phyloP scores from a whole-genome alignment of 352 stramenopile genomes.

The Phytophthora agathidicida region DNA sequence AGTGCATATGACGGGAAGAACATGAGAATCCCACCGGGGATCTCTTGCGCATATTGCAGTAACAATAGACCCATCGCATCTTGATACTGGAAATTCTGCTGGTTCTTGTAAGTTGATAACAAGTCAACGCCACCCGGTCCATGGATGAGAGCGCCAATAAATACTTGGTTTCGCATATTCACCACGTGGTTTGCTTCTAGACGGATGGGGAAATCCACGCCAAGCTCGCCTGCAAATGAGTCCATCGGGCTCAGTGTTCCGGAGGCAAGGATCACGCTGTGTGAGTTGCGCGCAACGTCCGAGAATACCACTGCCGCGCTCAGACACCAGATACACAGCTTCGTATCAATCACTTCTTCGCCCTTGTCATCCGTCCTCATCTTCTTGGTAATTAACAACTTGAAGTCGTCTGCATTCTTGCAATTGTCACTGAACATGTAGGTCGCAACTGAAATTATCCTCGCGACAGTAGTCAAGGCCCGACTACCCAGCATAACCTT shows the following conservation, averaged over 20 bases:
- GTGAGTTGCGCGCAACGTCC: constrained; percentile 57
- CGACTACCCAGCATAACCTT: constrained; percentile 46
- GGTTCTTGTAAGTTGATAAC: constrained; percentile 76
- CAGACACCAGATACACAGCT: constrained; percentile 84
- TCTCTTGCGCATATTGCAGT: constrained; percentile 57
- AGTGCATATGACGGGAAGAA: constrained; percentile 86
- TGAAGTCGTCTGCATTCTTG: constrained; percentile 84
- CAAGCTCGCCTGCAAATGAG: constrained; percentile 83
- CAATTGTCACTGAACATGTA: constrained; percentile 74
- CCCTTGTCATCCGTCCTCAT: constrained; percentile 21
- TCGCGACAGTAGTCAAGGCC: constrained; percentile 60
- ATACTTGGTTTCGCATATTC: constrained; percentile 83
- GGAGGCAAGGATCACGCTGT: constrained; percentile 79
- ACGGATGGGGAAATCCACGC: constrained; percentile 79
- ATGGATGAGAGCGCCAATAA: constrained; percentile 69
- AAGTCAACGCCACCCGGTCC: constrained; percentile 67
- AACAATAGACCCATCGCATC: constrained; percentile 76
- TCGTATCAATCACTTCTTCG: constrained; percentile 54
- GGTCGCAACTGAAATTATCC: constrained; percentile 64
- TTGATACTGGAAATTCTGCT: constrained; percentile 81
- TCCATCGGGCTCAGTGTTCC: constrained; percentile 87
- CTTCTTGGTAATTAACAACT: constrained; percentile 53
- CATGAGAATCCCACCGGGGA: constrained; percentile 80
- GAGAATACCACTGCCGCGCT: constrained; percentile 80
- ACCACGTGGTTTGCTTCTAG: constrained; percentile 86